Evolutionary conservation across 2,329 filamentous ascomycete genomes (phyloP), one percentile per base, ranked within the genome.

Genomic region (Penicillium sp.): DNA sequence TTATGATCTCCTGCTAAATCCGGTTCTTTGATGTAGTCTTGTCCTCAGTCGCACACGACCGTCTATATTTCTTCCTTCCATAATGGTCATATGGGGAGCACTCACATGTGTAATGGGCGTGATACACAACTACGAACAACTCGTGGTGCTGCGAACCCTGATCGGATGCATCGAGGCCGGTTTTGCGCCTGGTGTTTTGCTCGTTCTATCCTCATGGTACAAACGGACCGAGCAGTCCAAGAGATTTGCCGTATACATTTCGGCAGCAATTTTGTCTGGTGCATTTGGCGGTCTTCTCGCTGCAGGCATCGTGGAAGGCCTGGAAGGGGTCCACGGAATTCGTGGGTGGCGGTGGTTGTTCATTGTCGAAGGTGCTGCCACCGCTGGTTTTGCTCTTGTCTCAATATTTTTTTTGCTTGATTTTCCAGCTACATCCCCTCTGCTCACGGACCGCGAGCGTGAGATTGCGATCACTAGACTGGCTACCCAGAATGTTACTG

Each of bases 11-110:
- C n/a, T n/a, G n/a, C n/a, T n/a, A n/a, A n/a, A n/a, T n/a, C n/a
- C n/a, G n/a, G n/a, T n/a, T 9, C 8, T 30, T 23, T 7, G 6
- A 1, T 26, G 18, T 18, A 52, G 49, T 54, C 68, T 81, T 21
- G 60, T 81, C 1, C 68, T 82, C 35, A 81, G 81, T 65, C 76
- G 76, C 52, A 71, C 81, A 59, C 78, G 75, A 62, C 80, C 80
- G 0, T 75, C 79, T 59, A 63, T 81, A 21, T 82, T 79, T 79
- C 71, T 66, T 18, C 61, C 64, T 11, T 53, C 54, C 7, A 63
- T 59, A 42, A 64, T 65, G 16, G 35, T 64, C n/a, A 33, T 57
- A 16, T 66, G 64, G 57, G 64, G 64, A 3, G 53, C 64, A n/a
- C 49, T 62, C 12, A 65, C 61, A 57, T 38, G 62, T 9, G 40